phyloP scores from a whole-genome alignment of 495 filamentous ascomycete species.

The Zalerion maritima region DNA sequence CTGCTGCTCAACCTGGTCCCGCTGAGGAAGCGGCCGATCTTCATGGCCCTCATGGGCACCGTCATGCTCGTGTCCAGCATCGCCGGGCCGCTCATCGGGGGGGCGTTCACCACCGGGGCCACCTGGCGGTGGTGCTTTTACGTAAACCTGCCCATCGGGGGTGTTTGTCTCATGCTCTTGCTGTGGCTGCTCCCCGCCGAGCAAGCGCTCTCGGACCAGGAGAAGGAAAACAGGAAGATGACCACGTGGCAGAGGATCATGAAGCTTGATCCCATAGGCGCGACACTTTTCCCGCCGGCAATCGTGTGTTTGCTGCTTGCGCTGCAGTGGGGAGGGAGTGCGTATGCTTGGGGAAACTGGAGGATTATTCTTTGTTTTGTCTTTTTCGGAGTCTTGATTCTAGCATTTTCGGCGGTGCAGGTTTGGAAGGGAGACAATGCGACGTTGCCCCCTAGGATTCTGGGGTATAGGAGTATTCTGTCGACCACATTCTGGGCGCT shows the following conservation, averaged over 20 bases:
- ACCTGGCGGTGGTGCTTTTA: conserved; percentile 33
- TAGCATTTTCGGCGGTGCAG: conserved; percentile 23
- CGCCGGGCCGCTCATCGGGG: conserved; percentile 26
- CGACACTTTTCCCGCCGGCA: conserved; percentile 29
- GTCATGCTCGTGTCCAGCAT: conserved; percentile 10
- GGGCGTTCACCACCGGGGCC: conserved; percentile 27
- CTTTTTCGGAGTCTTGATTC: conserved; percentile 27
- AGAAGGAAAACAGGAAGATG: conserved; percentile 9
- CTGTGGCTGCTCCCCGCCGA: conserved; percentile 26
- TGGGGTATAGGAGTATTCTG: conserved; percentile 48
- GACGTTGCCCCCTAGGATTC: conserved; percentile 47
- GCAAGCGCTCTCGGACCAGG: conserved; percentile 21
- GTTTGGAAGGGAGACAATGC: conserved; percentile 11
- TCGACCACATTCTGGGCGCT: conserved; percentile 36
- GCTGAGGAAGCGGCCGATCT: conserved; percentile 26
- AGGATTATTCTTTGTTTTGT: conserved; percentile 48
- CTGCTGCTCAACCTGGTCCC: conserved; percentile 23
- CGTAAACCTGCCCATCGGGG: conserved; percentile 28
- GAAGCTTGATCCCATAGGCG: conserved; percentile 26
- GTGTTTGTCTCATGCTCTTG: conserved; percentile 10
- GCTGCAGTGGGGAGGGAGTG: conserved; percentile 45
- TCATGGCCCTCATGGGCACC: conserved; percentile 23
- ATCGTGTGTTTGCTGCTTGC: conserved; percentile 42
- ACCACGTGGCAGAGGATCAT: conserved; percentile 10
- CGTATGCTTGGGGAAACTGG: conserved; percentile 40